Evolutionary conservation across 768 basidiomycete species (phyloP).

Genomic region (Lactarius hengduanensis): DNA sequence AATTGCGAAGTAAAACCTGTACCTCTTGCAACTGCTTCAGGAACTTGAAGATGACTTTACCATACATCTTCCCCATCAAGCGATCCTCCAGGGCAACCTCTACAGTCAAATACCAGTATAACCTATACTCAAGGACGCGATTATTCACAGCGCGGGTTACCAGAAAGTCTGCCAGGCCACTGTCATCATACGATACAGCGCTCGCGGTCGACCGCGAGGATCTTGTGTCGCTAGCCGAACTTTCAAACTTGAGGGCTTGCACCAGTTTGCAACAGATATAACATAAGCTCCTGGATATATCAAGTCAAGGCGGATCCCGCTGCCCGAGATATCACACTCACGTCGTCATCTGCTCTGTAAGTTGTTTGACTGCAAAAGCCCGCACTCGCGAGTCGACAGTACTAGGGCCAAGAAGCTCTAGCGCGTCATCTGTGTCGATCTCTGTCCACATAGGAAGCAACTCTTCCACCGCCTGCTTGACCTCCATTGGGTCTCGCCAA

Average conservation of each 20-base stretch:
- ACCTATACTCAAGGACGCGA: conserved; percentile 79
- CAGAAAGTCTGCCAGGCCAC: conserved; percentile 90
- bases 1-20: conserved; percentile 18
- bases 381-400: conserved; percentile 90
- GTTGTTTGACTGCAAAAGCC: conserved; percentile 89
- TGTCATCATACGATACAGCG: conserved; percentile 85
- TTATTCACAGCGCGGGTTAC: conserved; percentile 83
- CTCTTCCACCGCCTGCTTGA: conserved; percentile 97
- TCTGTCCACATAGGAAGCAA: conserved; percentile 95
- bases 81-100: conserved; percentile 84
- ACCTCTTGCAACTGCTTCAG: conserved; percentile 88
- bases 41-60: conserved; percentile 77
- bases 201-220: conserved; percentile 70
- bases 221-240: conserved; percentile 70
- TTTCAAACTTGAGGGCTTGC: conserved; percentile 97
- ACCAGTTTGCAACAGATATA: conserved; percentile 96
- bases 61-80: conserved; percentile 29
- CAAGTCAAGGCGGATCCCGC: not conserved
- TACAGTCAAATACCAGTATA: conserved; percentile 98
- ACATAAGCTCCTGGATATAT: conserved; percentile 71
- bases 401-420: conserved; percentile 89
- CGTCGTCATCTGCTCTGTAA: conserved; percentile 95
- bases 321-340: conserved; percentile 38
- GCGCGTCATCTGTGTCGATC: conserved; percentile 93
- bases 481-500: conserved; percentile 94